Percentiles rank a stretch among this genome's conserved stretches.
Conservation (phyloP, 2,329 filamentous ascomycete species). For the Mycosphaerella sp. region DNA sequence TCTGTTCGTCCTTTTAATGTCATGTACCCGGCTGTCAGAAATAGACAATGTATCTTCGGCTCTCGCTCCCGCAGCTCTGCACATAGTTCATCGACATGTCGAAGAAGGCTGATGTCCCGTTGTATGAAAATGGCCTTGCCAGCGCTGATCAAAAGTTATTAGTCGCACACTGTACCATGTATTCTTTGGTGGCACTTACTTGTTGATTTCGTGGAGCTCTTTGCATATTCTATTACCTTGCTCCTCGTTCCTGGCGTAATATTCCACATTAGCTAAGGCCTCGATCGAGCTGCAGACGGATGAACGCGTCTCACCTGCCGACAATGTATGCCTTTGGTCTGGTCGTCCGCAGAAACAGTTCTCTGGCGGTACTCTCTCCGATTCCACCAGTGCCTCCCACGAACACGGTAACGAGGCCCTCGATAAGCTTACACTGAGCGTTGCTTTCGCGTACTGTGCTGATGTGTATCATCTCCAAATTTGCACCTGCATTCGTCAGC, state of each 20-base stretch:
- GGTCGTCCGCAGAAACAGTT: conserved; percentile 37
- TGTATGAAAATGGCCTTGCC: conserved; percentile 38
- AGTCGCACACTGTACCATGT: background rate
- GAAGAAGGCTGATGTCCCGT: conserved; percentile 37
- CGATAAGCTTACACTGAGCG: conserved; percentile 24
- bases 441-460: conserved; percentile 28
- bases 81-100: conserved; percentile 40
- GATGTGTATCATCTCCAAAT: conserved; percentile 19
- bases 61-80: conserved; percentile 47
- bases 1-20: conserved; percentile 42
- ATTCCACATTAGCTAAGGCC: background rate
- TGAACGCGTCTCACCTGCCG: conserved; percentile 30
- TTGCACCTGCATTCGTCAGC: conserved; percentile 3
- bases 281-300: background rate
- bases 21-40: conserved; percentile 48
- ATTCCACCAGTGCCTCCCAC: conserved; percentile 43
- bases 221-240: conserved; percentile 35
- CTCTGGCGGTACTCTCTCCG: conserved; percentile 39
- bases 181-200: conserved; percentile 12
- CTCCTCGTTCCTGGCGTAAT: conserved; percentile 30
- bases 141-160: background rate
- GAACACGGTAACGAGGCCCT: conserved; percentile 33
- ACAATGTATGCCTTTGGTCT: conserved; percentile 40
- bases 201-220: conserved; percentile 37
- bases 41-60: conserved; percentile 49